Base-by-base conservation (phyloP, 805 yeast genomes). In the Candida methanosorbosa region DNA sequence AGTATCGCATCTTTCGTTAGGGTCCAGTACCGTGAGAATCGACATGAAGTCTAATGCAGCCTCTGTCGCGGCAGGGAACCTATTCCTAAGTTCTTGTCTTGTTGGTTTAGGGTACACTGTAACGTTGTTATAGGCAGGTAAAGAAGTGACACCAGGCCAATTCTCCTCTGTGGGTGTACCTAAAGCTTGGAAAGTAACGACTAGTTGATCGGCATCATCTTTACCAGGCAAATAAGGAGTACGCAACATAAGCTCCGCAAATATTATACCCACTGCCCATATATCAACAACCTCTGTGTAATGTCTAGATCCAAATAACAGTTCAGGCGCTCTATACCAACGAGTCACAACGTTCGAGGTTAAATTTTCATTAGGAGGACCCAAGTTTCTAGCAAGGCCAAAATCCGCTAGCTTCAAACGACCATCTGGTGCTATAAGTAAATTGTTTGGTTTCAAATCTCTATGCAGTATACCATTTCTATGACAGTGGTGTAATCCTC, bases 241-340 rank as follows among this genome's bases (percentile, higher is more conserved):
- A 51, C 99, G 68, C 44, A 92, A 65, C 96, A 92, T 86, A 46
- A 92, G 61, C 50, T 92, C 99, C 0, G 97, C 97, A 63, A 92
- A 92, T 3, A 92, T 90, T 25, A 87, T 75, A 2, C 99, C 99
- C 5, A 88, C 83, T 0, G 97, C 90, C 99, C 99, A 92, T 11
- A 87, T 64, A 59, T 92, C 99, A 4, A 92, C 73, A 0, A 94
- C 94, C 2, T 79, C 80, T 0, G 95, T 81, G 50, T 92, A 92
- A 55, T 86, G 92, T 32, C 80, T 70, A 0, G 96, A 81, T 1
- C 96, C 97, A 41, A 90, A 75, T 18, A 92, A 61, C 31, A 92
- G 63, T 50, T 92, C 99, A 0, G 99, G 99, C 0, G 97, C 95
- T 36, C 97, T 65, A 57, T 92, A 92, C 99, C 99, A 92, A 40